phyloP scores from a whole-genome alignment of 2,329 filamentous ascomycete genomes.

The Lojkania enalia region DNA sequence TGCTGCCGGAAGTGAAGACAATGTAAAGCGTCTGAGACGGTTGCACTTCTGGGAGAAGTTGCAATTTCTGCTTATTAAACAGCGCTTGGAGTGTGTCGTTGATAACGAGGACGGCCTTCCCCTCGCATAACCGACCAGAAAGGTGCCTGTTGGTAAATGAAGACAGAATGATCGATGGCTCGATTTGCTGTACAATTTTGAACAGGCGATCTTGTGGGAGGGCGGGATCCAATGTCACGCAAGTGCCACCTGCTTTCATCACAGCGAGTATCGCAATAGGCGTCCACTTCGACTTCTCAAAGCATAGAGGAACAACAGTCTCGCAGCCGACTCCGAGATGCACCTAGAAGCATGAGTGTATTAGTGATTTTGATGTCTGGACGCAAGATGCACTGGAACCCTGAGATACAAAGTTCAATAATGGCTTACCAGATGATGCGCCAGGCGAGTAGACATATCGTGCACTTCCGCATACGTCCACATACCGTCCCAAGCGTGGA shows the following conservation, averaged over 20 bases:
- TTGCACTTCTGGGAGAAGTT: not conserved
- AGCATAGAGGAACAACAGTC: conserved; percentile 15
- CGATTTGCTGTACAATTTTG: conserved; percentile 6
- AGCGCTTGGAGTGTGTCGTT: conserved; percentile 52
- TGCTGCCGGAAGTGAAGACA: conserved; percentile 64
- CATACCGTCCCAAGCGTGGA: conserved; percentile 10
- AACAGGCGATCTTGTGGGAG: conserved; percentile 5
- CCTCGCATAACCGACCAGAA: conserved; percentile 3
- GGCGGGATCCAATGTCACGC: conserved; percentile 23
- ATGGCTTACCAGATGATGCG: conserved; percentile 4
- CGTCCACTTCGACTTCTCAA: conserved; percentile 20
- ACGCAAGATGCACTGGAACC: conserved; percentile 4
- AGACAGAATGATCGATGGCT: conserved; percentile 7
- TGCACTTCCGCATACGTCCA: conserved; percentile 10
- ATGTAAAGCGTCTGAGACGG: not conserved
- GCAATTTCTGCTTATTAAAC: conserved; percentile 56
- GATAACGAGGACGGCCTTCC: conserved; percentile 1
- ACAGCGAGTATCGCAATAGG: conserved; percentile 17
- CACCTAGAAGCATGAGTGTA: conserved; percentile 6
- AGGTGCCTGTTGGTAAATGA: conserved; percentile 6
- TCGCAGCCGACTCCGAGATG: conserved; percentile 10
- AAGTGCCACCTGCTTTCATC: conserved; percentile 18
- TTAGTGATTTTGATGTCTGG: conserved; percentile 7
- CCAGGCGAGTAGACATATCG: conserved; percentile 7
- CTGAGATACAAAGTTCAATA: not conserved